Percentiles rank a stretch among this genome's conserved stretches.
Conservation (phyloP, 2,329 filamentous ascomycete genomes). For the Pseudopithomyces maydicus region DNA sequence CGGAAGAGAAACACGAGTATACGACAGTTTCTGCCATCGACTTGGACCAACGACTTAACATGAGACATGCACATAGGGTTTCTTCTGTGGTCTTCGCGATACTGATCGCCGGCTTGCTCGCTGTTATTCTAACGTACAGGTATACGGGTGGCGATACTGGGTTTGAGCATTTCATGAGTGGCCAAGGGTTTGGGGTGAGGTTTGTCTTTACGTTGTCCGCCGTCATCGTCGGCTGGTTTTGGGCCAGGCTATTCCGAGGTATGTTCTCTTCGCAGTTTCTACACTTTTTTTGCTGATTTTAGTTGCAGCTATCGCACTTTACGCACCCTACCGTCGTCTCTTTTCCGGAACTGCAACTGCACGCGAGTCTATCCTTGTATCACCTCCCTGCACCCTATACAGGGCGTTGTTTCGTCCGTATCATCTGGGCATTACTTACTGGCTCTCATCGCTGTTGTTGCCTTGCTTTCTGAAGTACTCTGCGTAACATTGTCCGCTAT, state of each 20-base stretch:
- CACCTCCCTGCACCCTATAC: background rate
- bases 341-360: slow-evolving; percentile 1
- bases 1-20: background rate
- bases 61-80: background rate
- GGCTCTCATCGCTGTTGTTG: slow-evolving; percentile 1
- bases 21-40: background rate
- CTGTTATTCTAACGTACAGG: slow-evolving; percentile 7
- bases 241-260: slow-evolving; percentile 10
- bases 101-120: background rate
- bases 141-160: slow-evolving; percentile 9
- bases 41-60: background rate
- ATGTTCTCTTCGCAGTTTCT: background rate
- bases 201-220: slow-evolving; percentile 11
- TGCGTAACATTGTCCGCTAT: slow-evolving; percentile 11
- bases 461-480: slow-evolving; percentile 8
- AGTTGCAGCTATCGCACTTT: slow-evolving; percentile 6
- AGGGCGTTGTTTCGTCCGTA: background rate
- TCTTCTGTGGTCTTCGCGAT: background rate
- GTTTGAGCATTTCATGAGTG: slow-evolving; percentile 14
- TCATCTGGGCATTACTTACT: background rate
- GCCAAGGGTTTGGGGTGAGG: slow-evolving; percentile 11
- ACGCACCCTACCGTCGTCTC: slow-evolving; percentile 9
- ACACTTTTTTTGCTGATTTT: background rate
- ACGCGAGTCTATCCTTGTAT: slow-evolving; percentile 9
- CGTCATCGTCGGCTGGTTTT: slow-evolving; percentile 9